A percentile compares a stretch with the other conserved stretches of the same genome.
phyloP scores from a whole-genome alignment of 495 filamentous ascomycete genomes.

The Thozetella sp. region DNA sequence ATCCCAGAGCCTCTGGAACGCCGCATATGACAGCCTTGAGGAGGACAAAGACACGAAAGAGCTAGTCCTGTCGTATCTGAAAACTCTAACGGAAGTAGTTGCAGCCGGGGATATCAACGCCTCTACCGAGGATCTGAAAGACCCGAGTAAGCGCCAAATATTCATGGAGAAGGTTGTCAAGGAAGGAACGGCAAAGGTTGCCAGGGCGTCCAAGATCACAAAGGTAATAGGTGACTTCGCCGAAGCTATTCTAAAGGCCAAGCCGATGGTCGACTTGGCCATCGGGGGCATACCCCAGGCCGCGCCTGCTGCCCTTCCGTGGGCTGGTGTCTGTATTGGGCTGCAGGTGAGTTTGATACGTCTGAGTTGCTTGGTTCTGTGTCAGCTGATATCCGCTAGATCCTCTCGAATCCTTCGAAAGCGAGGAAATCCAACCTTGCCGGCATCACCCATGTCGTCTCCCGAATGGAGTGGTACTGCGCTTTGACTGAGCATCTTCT shows the following conservation, averaged over 20 bases:
- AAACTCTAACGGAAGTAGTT: slow-evolving; percentile 15
- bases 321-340: slow-evolving; percentile 22
- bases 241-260: slow-evolving; percentile 14
- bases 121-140: slow-evolving; percentile 8
- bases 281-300: slow-evolving; percentile 15
- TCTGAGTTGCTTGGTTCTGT: slow-evolving; percentile 4
- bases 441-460: slow-evolving; percentile 28
- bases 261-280: slow-evolving; percentile 16
- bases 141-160: slow-evolving; percentile 13
- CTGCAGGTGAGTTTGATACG: slow-evolving; percentile 13
- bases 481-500: slow-evolving; percentile 21
- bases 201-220: slow-evolving; percentile 13
- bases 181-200: slow-evolving; percentile 15
- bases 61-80: slow-evolving; percentile 18
- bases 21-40: slow-evolving; percentile 22
- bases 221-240: slow-evolving; percentile 15
- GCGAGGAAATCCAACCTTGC: slow-evolving; percentile 26
- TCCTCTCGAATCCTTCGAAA: slow-evolving; percentile 21
- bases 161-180: slow-evolving; percentile 19
- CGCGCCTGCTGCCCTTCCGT: slow-evolving; percentile 19
- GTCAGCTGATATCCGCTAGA: slow-evolving; percentile 10
- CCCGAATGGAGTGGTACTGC: slow-evolving; percentile 36
- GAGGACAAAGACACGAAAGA: slow-evolving; percentile 14
- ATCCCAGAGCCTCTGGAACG: slow-evolving; percentile 20
- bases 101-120: slow-evolving; percentile 1